Percentiles rank a stretch among this genome's conserved stretches.
Evolutionary conservation across 1,284 basidiomycete genomes (phyloP).

Genomic region (Rhodotorula glutinis): DNA sequence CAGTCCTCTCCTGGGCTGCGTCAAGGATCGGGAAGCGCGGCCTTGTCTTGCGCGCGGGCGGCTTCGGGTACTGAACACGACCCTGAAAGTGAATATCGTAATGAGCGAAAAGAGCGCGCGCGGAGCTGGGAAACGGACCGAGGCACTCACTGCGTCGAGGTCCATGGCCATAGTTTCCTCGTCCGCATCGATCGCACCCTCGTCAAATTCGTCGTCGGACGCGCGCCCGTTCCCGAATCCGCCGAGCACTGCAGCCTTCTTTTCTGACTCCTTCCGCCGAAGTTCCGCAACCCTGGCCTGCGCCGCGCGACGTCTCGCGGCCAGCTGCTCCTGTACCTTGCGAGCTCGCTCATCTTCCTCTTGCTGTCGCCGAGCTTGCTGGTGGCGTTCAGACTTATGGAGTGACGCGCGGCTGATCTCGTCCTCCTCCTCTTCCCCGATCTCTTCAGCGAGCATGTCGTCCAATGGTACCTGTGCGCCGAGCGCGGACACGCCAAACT

Average conservation of each 20-base stretch:
- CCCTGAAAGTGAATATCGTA: background rate
- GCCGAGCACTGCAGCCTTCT: too few species aligned
- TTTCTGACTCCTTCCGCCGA: too few species aligned
- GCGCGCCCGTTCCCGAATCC: too few species aligned
- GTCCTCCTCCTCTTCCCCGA: background rate
- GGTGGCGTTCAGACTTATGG: too few species aligned
- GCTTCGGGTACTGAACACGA: slow-evolving; percentile 1
- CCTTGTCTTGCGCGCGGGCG: slow-evolving; percentile 15
- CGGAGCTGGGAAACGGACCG: too few species aligned
- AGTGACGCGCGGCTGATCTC: background rate
- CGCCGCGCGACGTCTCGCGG: background rate
- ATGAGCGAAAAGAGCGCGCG: background rate
- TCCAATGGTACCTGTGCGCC: too few species aligned
- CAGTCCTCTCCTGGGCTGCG: slow-evolving; percentile 30
- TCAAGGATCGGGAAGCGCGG: slow-evolving; percentile 32
- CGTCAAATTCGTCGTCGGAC: too few species aligned
- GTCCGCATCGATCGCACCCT: too few species aligned
- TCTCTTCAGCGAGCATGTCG: too few species aligned
- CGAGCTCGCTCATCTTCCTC: background rate
- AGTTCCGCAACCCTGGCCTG: background rate
- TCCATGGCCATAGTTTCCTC: too few species aligned
- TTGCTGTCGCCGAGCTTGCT: background rate
- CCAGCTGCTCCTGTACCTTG: background rate
- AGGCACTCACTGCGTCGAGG: background rate
- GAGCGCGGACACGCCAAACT: background rate